A percentile compares a stretch with the other conserved stretches of the same genome.
phyloP scores from a whole-genome alignment of 1,139 yeast species.

The Yamadazyma trypodendri region DNA sequence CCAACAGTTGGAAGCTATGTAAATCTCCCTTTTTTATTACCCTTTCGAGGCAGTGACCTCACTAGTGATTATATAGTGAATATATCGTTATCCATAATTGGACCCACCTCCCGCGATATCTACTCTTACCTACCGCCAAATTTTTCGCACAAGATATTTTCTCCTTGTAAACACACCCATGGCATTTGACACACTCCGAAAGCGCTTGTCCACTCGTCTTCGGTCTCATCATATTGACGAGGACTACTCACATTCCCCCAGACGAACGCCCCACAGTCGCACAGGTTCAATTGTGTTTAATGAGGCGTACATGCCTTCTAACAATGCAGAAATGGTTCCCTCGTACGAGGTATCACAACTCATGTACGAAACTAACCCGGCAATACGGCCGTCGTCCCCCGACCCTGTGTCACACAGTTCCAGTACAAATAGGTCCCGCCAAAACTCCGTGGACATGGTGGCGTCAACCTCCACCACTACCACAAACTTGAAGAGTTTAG shows the following conservation, averaged over 20 bases:
- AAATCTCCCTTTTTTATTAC: slow-evolving; percentile 18
- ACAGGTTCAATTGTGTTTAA: slow-evolving; percentile 12
- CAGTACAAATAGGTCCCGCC: slow-evolving; percentile 16
- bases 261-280: slow-evolving; percentile 13
- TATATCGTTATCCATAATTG: neutral
- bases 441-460: slow-evolving; percentile 13
- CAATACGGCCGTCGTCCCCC: neutral
- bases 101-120: neutral
- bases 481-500: slow-evolving; percentile 49
- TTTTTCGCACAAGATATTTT: neutral
- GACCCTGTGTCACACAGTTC: slow-evolving; percentile 7
- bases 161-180: slow-evolving; percentile 1
- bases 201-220: slow-evolving; percentile 27
- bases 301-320: slow-evolving; percentile 12
- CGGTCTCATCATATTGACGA: slow-evolving; percentile 39
- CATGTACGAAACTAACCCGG: slow-evolving; percentile 22
- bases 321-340: slow-evolving; percentile 43
- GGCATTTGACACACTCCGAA: slow-evolving; percentile 19
- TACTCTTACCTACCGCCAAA: neutral
- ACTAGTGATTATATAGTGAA: neutral
- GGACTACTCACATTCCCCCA: slow-evolving; percentile 24
- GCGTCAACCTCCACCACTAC: slow-evolving; percentile 7
- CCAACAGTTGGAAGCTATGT: slow-evolving; percentile 87
- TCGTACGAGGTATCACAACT: slow-evolving; percentile 47
- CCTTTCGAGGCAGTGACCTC: neutral